Evolutionary conservation across 1,284 basidiomycete genomes (phyloP).

Genomic region (Entoloma clypeatum): DNA sequence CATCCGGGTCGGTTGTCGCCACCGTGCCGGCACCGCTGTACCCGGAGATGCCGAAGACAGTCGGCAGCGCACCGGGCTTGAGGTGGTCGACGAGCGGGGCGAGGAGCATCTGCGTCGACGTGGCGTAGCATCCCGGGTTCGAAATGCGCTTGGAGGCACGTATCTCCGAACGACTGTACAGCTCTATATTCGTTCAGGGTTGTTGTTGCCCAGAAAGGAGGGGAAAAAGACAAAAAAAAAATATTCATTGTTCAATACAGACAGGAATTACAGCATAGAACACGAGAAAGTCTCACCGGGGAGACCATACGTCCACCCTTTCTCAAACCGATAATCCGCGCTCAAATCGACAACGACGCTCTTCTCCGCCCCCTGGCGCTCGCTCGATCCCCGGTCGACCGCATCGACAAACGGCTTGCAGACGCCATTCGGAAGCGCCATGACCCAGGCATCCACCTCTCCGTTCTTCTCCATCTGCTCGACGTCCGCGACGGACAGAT

Average conservation of each 20-base stretch:
- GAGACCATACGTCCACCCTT: conserved; percentile 95
- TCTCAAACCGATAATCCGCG: conserved; percentile 95
- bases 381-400: conserved; percentile 70
- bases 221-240: conserved; percentile 27
- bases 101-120: conserved; percentile 87
- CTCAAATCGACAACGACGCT: conserved; percentile 90
- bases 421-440: conserved; percentile 96
- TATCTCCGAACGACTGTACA: conserved; percentile 79
- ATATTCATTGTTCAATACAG: conserved; percentile 24
- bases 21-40: conserved; percentile 95
- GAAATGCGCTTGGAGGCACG: conserved; percentile 81
- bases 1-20: conserved; percentile 59
- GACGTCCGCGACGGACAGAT: conserved; percentile 76
- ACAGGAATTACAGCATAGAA: conserved; percentile 30
- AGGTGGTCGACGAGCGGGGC: conserved; percentile 84
- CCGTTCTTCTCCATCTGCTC: conserved; percentile 84
- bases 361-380: conserved; percentile 44
- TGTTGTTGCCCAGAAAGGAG: conserved; percentile 4
- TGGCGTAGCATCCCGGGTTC: conserved; percentile 97
- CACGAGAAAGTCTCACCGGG: conserved; percentile 80
- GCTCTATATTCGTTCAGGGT: conserved; percentile 52
- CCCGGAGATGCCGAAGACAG: conserved; percentile 91
- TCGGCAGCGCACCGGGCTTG: conserved; percentile 65
- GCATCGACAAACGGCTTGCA: conserved; percentile 98
- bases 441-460: conserved; percentile 94